Evolutionary conservation across 371 early-diverging fungal genomes (phyloP).

Genomic region (Mucor sp.): DNA sequence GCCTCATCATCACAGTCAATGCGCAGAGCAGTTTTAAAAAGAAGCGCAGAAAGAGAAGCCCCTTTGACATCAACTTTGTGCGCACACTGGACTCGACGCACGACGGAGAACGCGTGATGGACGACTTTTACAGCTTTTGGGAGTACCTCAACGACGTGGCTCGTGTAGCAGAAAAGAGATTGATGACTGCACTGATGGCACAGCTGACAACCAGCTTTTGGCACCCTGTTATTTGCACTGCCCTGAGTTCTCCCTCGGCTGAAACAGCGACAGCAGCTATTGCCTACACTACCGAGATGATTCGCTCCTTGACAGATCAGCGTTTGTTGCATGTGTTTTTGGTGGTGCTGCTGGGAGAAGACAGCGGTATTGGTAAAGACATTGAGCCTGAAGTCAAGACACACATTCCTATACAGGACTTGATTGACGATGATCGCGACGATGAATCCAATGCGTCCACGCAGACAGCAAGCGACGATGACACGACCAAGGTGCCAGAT

Average conservation of each 20-base stretch:
- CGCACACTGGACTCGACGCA: constrained; percentile 34
- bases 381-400: constrained; percentile 45
- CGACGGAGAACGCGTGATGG: constrained; percentile 41
- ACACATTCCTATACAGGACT: constrained; percentile 22
- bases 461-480: constrained; percentile 19
- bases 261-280: constrained; percentile 48
- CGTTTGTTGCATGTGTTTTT: constrained; percentile 48
- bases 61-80: constrained; percentile 48
- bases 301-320: constrained; percentile 52
- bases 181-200: constrained; percentile 51
- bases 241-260: constrained; percentile 44
- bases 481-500: not conserved
- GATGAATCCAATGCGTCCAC: constrained; percentile 16
- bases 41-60: constrained; percentile 52
- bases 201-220: constrained; percentile 52
- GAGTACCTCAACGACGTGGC: constrained; percentile 55
- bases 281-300: constrained; percentile 55
- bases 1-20: constrained; percentile 47
- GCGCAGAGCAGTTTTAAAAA: constrained; percentile 50
- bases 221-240: constrained; percentile 54
- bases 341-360: constrained; percentile 49
- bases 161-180: constrained; percentile 46
- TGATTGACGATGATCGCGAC: constrained; percentile 42
- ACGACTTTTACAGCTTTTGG: constrained; percentile 56
- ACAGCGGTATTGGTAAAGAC: constrained; percentile 54